Evolutionary conservation across 176 grass and related monocot species (phyloP), one percentile per base, ranked within the genome.

Genomic region (Avena eriantha): DNA sequence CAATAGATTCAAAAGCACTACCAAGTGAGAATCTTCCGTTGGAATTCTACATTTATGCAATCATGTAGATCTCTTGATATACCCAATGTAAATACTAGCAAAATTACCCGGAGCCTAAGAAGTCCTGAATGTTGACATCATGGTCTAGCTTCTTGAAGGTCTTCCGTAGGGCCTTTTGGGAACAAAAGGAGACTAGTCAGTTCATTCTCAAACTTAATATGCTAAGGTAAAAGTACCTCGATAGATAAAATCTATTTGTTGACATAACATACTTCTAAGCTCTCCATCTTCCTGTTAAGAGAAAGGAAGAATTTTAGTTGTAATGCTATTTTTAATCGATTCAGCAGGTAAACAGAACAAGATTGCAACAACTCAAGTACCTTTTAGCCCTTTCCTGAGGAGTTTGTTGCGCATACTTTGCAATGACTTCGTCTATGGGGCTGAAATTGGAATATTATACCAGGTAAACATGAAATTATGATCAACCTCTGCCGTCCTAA

Each of bases 71-170:
- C 53, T 69, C 0, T 19, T 35, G 35, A 82, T 78, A 82, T 78
- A 55, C 31, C 71, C 45, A 49, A 73, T 39, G 12, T 56, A 45
- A 69, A 73, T 51, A 76, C 56, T n/a, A 80, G 34, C 9, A 82
- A 45, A 56, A 71, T 82, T 93, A 95, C 93, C 93, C 82, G 21
- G 88, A 93, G 70, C 91, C 93, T 86, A 95, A 82, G 77, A 95
- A 95, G 35, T 95, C 93, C 51, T 93, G 93, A 84, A 95, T 91
- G 87, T 95, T 93, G 58, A 95, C 89, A 83, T 95, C 91, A 51
- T 95, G 93, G 53, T 95, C 93, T 34, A 95, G 87, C 71, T 95
- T 95, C 91, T 95, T 93, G 93, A 95, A 95, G 77, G 93, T 91
- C 78, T 95, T 95, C 86, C 91, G 91, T 21, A 95, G 84, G 35